These are phyloP conservation scores for Aethionema arabicum DNA, from an alignment of 345 rosid species.

Conservation along the genomic window DNA sequence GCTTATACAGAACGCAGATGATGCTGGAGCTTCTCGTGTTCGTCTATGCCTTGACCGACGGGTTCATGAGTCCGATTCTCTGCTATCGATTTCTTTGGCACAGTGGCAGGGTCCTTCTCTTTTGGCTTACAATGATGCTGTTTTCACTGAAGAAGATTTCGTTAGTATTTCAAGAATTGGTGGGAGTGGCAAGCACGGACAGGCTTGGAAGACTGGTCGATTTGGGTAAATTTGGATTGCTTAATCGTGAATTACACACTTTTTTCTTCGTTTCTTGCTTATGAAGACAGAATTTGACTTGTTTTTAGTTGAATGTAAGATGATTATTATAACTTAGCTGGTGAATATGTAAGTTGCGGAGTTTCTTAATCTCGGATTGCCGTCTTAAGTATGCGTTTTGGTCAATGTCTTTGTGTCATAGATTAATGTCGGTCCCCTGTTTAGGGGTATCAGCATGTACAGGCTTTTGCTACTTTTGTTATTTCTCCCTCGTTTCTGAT, in stretches of 20 bases:
- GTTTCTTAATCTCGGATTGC: not conserved
- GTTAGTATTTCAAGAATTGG: slow-evolving; percentile 86
- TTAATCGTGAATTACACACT: slow-evolving; percentile 1
- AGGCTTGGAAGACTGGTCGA: slow-evolving; percentile 88
- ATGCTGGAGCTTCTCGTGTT: slow-evolving; percentile 84
- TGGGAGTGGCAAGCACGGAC: slow-evolving; percentile 75
- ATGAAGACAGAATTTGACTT: slow-evolving; percentile 12
- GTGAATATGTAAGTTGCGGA: not conserved
- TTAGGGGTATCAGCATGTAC: not conserved
- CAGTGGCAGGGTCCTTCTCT: slow-evolving; percentile 93
- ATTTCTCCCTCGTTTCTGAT: slow-evolving; percentile 11
- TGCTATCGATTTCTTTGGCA: slow-evolving; percentile 59
- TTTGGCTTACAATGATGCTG: slow-evolving; percentile 77
- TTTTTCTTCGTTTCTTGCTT: slow-evolving; percentile 1
- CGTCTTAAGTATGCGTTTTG: not conserved
- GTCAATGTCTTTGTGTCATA: not conserved
- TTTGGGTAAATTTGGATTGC: slow-evolving; percentile 54
- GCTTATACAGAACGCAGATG: slow-evolving; percentile 94
- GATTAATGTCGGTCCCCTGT: no score
- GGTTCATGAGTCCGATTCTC: slow-evolving; percentile 49
- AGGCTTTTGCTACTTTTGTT: not conserved
- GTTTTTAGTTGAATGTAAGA: not conserved
- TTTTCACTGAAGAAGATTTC: slow-evolving; percentile 90
- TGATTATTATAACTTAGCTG: slow-evolving; percentile 2
- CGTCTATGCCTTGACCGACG: slow-evolving; percentile 91